Evolutionary conservation across 2,329 filamentous ascomycete genomes (phyloP).

Genomic region (Hypocrella siamensis): DNA sequence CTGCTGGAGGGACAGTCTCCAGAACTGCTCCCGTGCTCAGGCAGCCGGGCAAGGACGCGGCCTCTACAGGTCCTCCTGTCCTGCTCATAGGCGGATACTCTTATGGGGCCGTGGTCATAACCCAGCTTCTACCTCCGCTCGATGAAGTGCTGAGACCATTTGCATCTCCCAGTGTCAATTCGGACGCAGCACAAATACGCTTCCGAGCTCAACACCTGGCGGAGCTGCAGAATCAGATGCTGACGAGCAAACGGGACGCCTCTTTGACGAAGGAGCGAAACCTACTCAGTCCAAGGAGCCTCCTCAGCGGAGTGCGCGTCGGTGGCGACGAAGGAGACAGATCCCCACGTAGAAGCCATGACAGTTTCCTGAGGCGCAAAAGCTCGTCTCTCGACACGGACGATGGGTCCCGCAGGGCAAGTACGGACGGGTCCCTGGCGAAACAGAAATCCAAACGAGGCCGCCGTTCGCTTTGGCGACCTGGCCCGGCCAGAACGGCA

Average conservation of each 20-base stretch:
- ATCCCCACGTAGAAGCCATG: slow-evolving; percentile 20
- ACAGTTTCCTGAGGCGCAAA: slow-evolving; percentile 14
- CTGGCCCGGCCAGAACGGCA: neutral
- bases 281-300: slow-evolving; percentile 9
- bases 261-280: slow-evolving; percentile 11
- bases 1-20: too few species aligned
- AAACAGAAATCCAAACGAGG: slow-evolving; percentile 15
- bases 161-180: slow-evolving; percentile 30
- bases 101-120: slow-evolving; percentile 74
- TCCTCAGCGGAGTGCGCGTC: slow-evolving; percentile 25
- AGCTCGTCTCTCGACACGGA: slow-evolving; percentile 29
- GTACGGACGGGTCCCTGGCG: slow-evolving; percentile 31
- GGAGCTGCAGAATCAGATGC: slow-evolving; percentile 38
- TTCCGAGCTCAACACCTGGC: slow-evolving; percentile 55
- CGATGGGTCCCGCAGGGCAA: slow-evolving; percentile 28
- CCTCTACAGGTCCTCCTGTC: too few species aligned
- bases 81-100: slow-evolving; percentile 69
- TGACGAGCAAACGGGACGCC: slow-evolving; percentile 18
- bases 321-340: slow-evolving; percentile 32
- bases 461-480: neutral
- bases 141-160: slow-evolving; percentile 46
- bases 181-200: slow-evolving; percentile 51
- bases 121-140: slow-evolving; percentile 52
- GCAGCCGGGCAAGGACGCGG: too few species aligned
- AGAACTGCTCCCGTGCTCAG: too few species aligned